Evolutionary conservation across 1,284 basidiomycete species (phyloP).

Genomic region (Pseudozyma flocculosa): DNA sequence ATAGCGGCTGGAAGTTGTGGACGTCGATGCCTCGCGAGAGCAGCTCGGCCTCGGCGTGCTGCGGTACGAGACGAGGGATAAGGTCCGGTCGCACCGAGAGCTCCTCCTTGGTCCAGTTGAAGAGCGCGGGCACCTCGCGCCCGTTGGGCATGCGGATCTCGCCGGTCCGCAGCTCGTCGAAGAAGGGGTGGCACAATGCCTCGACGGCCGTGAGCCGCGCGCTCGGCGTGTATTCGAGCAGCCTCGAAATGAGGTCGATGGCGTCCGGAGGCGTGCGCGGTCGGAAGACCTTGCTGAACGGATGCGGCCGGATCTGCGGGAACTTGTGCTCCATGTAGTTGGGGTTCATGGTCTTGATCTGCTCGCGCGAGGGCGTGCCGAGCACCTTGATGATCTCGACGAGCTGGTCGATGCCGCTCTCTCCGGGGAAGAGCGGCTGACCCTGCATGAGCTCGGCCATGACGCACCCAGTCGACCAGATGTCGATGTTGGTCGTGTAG

Average conservation of each 20-base stretch:
- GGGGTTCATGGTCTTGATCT: slow-evolving; percentile 99
- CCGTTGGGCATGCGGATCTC: slow-evolving; percentile 94
- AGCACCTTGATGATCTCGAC: slow-evolving; percentile 99
- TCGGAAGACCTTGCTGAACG: slow-evolving; percentile 80
- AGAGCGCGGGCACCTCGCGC: slow-evolving; percentile 88
- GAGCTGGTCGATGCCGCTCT: slow-evolving; percentile 98
- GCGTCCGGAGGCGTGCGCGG: slow-evolving; percentile 93
- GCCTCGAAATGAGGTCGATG: slow-evolving; percentile 89
- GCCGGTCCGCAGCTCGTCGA: slow-evolving; percentile 80
- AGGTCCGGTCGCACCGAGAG: slow-evolving; percentile 93
- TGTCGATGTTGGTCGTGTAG: slow-evolving; percentile 99
- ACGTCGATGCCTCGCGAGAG: slow-evolving; percentile 80
- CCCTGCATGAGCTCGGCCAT: slow-evolving; percentile 99
- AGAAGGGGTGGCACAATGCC: slow-evolving; percentile 83
- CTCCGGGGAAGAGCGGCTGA: slow-evolving; percentile 96
- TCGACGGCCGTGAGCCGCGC: slow-evolving; percentile 87
- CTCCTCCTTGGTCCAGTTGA: slow-evolving; percentile 96
- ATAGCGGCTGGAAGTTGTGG: slow-evolving; percentile 70
- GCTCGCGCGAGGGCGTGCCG: slow-evolving; percentile 94
- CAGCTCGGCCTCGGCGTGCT: slow-evolving; percentile 84
- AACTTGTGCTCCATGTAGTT: slow-evolving; percentile 99
- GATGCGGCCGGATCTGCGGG: slow-evolving; percentile 90
- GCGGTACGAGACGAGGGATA: slow-evolving; percentile 84
- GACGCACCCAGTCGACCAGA: slow-evolving; percentile 99
- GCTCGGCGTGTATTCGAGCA: slow-evolving; percentile 95